These are phyloP conservation scores for Aspergillus campestris DNA, from an alignment of 495 filamentous ascomycete genomes.

Conservation along the genomic window DNA sequence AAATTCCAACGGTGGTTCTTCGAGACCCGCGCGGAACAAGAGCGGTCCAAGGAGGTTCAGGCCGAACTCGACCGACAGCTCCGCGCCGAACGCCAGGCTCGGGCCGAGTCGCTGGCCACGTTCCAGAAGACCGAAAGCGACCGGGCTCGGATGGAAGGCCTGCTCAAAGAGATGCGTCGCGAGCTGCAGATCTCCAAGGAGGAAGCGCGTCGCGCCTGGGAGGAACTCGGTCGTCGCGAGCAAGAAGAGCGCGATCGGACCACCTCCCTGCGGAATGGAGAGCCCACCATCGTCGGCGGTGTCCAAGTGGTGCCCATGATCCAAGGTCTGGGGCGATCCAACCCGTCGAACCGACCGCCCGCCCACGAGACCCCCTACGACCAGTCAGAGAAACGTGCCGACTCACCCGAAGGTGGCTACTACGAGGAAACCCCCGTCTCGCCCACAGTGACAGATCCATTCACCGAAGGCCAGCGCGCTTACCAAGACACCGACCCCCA, in stretches of 20 bases:
- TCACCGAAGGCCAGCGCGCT: slow-evolving; percentile 30
- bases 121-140: slow-evolving; percentile 57
- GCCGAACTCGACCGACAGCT: slow-evolving; percentile 69
- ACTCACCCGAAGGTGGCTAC: slow-evolving; percentile 24
- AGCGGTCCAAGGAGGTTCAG: slow-evolving; percentile 76
- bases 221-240: slow-evolving; percentile 88
- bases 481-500: slow-evolving; percentile 3
- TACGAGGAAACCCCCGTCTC: slow-evolving; percentile 40
- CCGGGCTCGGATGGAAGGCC: slow-evolving; percentile 59
- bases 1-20: slow-evolving; percentile 99
- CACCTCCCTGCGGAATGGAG: slow-evolving; percentile 72
- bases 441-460: slow-evolving; percentile 53
- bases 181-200: slow-evolving; percentile 93
- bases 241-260: slow-evolving; percentile 95
- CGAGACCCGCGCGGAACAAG: slow-evolving; percentile 81
- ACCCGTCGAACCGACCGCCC: slow-evolving; percentile 39
- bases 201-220: slow-evolving; percentile 92
- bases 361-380: slow-evolving; percentile 40
- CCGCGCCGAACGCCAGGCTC: slow-evolving; percentile 59
- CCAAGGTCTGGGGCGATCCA: slow-evolving; percentile 61
- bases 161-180: slow-evolving; percentile 76
- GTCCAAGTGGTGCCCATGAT: slow-evolving; percentile 97
- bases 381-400: slow-evolving; percentile 17
- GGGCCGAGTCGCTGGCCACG: slow-evolving; percentile 55
- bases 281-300: slow-evolving; percentile 80